Evolutionary conservation across 176 grass and related monocot species (phyloP).

Genomic region (Rhynchospora pubera): DNA sequence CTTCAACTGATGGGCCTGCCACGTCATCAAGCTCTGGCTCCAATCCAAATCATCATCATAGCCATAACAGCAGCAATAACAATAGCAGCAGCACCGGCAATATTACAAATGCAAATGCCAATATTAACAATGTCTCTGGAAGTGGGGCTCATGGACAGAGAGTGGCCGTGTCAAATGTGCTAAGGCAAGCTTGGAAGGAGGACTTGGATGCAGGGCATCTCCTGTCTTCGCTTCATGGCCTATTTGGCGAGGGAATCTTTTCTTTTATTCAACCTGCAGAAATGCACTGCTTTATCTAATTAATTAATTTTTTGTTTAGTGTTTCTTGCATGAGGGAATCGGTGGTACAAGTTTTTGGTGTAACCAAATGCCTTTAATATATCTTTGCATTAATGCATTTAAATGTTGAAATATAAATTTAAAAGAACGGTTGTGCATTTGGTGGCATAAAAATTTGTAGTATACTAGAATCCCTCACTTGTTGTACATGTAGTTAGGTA

Average conservation of each 20-base stretch:
- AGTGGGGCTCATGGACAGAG: slow-evolving; percentile 27
- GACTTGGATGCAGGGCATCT: slow-evolving; percentile 62
- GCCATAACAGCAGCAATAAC: slow-evolving; percentile 15
- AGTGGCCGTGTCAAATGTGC: slow-evolving; percentile 26
- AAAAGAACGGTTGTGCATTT: too few relatives aligned
- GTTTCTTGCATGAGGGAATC: neutral
- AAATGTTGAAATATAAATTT: too few relatives aligned
- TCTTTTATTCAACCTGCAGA: slow-evolving; percentile 70
- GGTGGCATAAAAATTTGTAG: too few relatives aligned
- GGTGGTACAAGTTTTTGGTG: too few relatives aligned
- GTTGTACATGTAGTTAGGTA: too few relatives aligned
- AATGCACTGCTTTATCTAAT: slow-evolving; percentile 57
- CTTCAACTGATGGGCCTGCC: neutral
- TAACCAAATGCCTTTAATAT: too few relatives aligned
- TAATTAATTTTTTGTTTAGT: neutral
- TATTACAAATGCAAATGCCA: slow-evolving; percentile 2
- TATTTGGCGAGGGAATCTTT: slow-evolving; percentile 77
- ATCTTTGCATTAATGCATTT: too few relatives aligned
- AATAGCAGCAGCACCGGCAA: slow-evolving; percentile 16
- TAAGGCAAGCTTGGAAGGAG: slow-evolving; percentile 92
- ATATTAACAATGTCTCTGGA: neutral
- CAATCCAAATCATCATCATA: slow-evolving; percentile 13
- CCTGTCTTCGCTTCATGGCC: slow-evolving; percentile 40
- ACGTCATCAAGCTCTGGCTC: slow-evolving; percentile 13
- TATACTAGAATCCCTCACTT: too few relatives aligned